Percentiles rank a stretch among this genome's conserved stretches.
Conservation (phyloP, 2,329 filamentous ascomycete species). For the Calonectria multiphialidica region DNA sequence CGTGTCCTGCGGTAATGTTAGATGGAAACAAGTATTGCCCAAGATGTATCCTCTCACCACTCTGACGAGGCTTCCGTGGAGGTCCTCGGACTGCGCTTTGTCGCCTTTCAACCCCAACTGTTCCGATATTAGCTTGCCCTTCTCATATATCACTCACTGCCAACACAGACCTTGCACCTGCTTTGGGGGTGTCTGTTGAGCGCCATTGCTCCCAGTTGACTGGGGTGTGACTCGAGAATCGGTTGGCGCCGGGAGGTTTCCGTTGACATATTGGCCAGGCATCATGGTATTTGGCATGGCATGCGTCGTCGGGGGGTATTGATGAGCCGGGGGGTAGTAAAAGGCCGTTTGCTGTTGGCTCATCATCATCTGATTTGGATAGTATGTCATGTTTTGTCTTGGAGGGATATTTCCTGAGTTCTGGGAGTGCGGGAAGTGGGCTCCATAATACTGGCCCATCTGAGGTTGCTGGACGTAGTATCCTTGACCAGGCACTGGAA, state of each 20-base stretch:
- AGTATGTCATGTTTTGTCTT: conserved; percentile 57
- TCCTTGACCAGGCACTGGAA: conserved; percentile 55
- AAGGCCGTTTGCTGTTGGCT: conserved; percentile 55
- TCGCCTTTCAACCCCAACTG: conserved; percentile 36
- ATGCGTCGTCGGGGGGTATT: conserved; percentile 51
- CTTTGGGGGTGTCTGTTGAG: conserved; percentile 25
- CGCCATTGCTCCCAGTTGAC: conserved; percentile 22
- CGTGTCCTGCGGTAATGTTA: conserved; percentile 70
- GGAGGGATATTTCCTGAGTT: conserved; percentile 49
- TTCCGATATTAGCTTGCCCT: conserved; percentile 32
- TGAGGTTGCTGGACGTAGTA: conserved; percentile 63
- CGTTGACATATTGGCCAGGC: conserved; percentile 50
- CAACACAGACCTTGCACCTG: conserved; percentile 39
- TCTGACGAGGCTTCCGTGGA: conserved; percentile 64
- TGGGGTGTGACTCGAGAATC: conserved; percentile 42
- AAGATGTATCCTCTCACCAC: conserved; percentile 59
- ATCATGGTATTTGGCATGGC: conserved; percentile 49
- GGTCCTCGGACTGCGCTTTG: conserved; percentile 49
- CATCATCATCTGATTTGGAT: conserved; percentile 58
- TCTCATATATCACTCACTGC: conserved; percentile 28
- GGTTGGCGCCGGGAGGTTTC: conserved; percentile 31
- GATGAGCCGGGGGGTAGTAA: conserved; percentile 57
- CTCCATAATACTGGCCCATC: conserved; percentile 59
- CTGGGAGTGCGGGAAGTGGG: conserved; percentile 54
- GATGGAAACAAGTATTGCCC: conserved; percentile 25